A percentile compares a stretch with the other conserved stretches of the same genome.
Evolutionary conservation across 331 rosid genomes (phyloP).

Genomic region (Pyracantha coccinea): DNA sequence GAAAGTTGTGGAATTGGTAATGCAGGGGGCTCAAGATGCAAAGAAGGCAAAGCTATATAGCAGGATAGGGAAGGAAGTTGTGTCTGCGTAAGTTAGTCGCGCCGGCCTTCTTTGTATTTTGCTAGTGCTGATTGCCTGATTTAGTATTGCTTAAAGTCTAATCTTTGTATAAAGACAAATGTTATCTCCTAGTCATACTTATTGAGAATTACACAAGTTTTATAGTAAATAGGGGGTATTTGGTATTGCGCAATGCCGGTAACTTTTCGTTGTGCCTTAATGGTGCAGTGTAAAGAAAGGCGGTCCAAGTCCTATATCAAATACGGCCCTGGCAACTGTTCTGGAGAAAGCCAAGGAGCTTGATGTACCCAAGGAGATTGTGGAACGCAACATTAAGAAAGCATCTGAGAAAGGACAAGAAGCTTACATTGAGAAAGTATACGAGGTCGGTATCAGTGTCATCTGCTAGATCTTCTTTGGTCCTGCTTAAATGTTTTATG

Average conservation of each 20-base stretch:
- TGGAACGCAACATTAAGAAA: slow-evolving; percentile 85
- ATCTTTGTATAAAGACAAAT: not conserved
- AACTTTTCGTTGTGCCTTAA: slow-evolving; percentile 8
- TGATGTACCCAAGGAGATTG: slow-evolving; percentile 86
- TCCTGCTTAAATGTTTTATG: not conserved
- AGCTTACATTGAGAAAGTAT: slow-evolving; percentile 77
- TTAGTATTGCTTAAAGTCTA: not conserved
- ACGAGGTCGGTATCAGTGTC: slow-evolving; percentile 45
- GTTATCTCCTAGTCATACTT: too few species aligned
- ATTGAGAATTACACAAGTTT: not conserved
- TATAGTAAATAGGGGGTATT: not conserved
- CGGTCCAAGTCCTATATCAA: slow-evolving; percentile 71
- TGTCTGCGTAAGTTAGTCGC: slow-evolving; percentile 69
- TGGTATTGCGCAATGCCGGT: not conserved
- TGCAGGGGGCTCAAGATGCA: slow-evolving; percentile 65
- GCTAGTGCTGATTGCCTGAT: not conserved
- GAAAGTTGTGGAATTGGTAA: not conserved
- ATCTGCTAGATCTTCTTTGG: not conserved
- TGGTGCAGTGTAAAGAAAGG: slow-evolving; percentile 65
- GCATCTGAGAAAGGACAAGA: slow-evolving; percentile 97
- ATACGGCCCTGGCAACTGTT: slow-evolving; percentile 63
- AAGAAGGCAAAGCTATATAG: slow-evolving; percentile 77
- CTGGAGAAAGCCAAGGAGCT: slow-evolving; percentile 92
- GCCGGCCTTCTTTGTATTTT: not conserved
- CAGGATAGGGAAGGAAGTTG: slow-evolving; percentile 86